Base-by-base conservation (phyloP, 176 grass and related monocot genomes). In the Saccharum officinarum region DNA sequence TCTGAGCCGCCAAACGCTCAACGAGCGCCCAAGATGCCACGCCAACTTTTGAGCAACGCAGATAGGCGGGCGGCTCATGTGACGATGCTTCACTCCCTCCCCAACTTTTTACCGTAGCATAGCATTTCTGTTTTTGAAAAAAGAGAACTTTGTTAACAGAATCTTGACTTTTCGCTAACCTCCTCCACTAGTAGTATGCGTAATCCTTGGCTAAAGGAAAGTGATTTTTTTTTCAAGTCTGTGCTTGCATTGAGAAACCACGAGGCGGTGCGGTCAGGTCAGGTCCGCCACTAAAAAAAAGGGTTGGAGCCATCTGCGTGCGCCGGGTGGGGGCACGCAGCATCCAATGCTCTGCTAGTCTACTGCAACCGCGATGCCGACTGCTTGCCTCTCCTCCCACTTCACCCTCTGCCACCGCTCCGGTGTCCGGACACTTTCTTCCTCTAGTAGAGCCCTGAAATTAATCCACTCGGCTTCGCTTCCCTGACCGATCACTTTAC, bases 281-380 rank as follows among this genome's bases (percentile, higher is more conserved):
- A 71, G 80, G 47, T 71, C 47, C 23, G 47, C 46, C 67, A 42
- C 49, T 13, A 57, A 82, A 57, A 57, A 70, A 15, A 5, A n/a
- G n/a, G 25, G 30, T 69, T 82, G 80, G 80, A 82, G 80, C 68
- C 62, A 77, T 68, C 44, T 76, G 74, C 75, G 25, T 31, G 55
- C 55, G 55, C 50, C 12, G 14, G 4, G 47, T 6, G 7, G 39
- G 64, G 3, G 64, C 72, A 82, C 41, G 45, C 71, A 79, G 88
- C 82, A 86, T 82, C 84, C 79, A 59, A 83, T 79, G 84, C 79
- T 61, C 22, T 10, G 55, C 0, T 60, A 60, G 8, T 23, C 23
- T 64, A 11, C 61, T 72, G 69, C 76, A 62, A 7, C 82, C 7
- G 38, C 70, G 60, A 38, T 25, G 71, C 38, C 22, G 71, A 10